A percentile compares a stretch with the other conserved stretches of the same genome.
Evolutionary conservation across 306 rosid species (phyloP).

Genomic region (Prunus mume): DNA sequence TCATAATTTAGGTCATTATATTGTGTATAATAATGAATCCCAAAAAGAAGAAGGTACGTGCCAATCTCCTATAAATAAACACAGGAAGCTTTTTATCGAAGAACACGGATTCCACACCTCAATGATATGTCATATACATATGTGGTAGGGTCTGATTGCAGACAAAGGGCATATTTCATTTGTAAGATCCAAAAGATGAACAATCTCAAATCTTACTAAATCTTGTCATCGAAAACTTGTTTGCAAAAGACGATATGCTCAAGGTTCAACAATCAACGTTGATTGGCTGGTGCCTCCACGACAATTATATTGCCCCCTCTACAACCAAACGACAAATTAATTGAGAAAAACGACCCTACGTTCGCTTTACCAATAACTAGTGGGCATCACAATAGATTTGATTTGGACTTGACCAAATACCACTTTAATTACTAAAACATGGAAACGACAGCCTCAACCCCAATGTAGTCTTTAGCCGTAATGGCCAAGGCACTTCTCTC

Average conservation of each 20-base stretch:
- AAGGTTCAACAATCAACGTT: not conserved
- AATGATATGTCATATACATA: too few species aligned
- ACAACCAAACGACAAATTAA: slow-evolving; percentile 6
- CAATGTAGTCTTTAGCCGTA: not conserved
- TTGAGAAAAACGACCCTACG: slow-evolving; percentile 8
- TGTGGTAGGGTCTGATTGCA: not conserved
- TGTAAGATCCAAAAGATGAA: slow-evolving; percentile 7
- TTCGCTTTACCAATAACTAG: not conserved
- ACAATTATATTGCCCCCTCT: not conserved
- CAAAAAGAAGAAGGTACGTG: too few species aligned
- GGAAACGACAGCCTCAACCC: not conserved
- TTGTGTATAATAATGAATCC: too few species aligned
- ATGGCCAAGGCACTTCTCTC: not conserved
- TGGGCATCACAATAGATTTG: not conserved
- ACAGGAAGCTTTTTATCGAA: too few species aligned
- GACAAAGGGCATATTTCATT: not conserved
- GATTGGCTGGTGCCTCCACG: not conserved
- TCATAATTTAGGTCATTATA: too few species aligned
- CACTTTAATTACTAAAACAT: not conserved
- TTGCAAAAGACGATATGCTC: not conserved
- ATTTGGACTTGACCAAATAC: not conserved
- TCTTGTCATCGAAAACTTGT: not conserved
- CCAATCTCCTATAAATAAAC: too few species aligned
- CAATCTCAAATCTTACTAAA: not conserved
- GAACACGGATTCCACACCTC: too few species aligned